Evolutionary conservation across 192 early-diverging fungal species (phyloP), one percentile per base, ranked within the genome.

Genomic region (Gamsiella multidivaricata): DNA sequence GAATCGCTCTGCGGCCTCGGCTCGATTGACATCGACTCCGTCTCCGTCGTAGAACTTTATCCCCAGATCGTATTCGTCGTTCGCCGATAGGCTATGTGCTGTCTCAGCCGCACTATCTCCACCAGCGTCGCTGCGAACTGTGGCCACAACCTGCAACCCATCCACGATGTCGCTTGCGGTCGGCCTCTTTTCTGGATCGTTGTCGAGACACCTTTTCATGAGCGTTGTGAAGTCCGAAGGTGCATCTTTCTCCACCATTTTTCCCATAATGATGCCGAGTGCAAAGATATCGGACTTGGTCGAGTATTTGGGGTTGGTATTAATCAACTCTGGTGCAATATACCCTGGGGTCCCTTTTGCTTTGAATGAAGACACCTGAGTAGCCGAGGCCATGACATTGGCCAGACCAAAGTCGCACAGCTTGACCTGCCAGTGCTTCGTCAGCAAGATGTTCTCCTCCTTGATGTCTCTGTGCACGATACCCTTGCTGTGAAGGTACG

Each of bases 21-120:
- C 62, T 22, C 23, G 25, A 36, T 80, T 80, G 17, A 65, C 34
- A 12, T 80, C 72, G 12, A 78, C 65, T 3, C 82, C 82, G 39
- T 79, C 51, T 20, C 82, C 82, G 8, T 67, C 41, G n/a, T 79
- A 50, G 33, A 54, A 79, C 0, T 61, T 34, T 1, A 61, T 23
- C 9, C 68, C 82, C 0, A 79, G 52, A 34, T 81, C 79, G 41
- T 84, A 84, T n/a, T 84, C 72, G 12, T 79, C 79, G 43, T 81
- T 68, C 20, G 82, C 54, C 20, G 15, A 23, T n/a, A 20, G 15
- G 22, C 15, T 23, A 11, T 22, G 23, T 23, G 14, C 23, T 50
- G 15, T 8, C n/a, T 22, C 20, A 10, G n/a, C 6, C 47, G 12
- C 15, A 10, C 22, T 20, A 3, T 23, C 23, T 17, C 20, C 47